phyloP scores from a whole-genome alignment of 2,329 filamentous ascomycete species.

The Pleomassaria siparia region DNA sequence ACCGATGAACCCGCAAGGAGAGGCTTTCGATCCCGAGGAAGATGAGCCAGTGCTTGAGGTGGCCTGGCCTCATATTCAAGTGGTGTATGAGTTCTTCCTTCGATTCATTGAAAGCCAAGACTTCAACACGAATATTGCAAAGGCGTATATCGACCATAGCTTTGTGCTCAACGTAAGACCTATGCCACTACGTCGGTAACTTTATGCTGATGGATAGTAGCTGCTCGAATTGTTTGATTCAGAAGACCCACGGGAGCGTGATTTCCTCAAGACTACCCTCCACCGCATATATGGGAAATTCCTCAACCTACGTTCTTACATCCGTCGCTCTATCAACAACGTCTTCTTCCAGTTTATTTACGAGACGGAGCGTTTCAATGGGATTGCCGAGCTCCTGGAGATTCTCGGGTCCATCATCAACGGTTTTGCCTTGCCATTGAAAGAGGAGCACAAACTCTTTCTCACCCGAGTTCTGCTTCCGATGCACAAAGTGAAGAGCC shows the following conservation, averaged over 20 bases:
- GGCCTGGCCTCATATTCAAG: slow-evolving; percentile 98
- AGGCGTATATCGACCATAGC: slow-evolving; percentile 96
- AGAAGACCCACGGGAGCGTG: slow-evolving; percentile 91
- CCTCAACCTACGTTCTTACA: slow-evolving; percentile 94
- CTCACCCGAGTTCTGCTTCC: slow-evolving; percentile 89
- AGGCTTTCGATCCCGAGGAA: slow-evolving; percentile 97
- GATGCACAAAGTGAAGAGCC: slow-evolving; percentile 95
- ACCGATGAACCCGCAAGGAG: slow-evolving; percentile 95
- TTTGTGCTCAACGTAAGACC: slow-evolving; percentile 77
- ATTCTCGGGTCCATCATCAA: slow-evolving; percentile 99
- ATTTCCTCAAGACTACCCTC: slow-evolving; percentile 96
- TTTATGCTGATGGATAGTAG: slow-evolving; percentile 45
- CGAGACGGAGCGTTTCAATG: slow-evolving; percentile 97
- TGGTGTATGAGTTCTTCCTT: slow-evolving; percentile 99
- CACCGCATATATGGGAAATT: slow-evolving; percentile 99
- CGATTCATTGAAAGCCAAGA: slow-evolving; percentile 99
- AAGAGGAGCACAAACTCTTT: slow-evolving; percentile 99
- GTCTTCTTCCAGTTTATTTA: slow-evolving; percentile 99
- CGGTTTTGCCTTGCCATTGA: slow-evolving; percentile 91
- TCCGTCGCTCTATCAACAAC: slow-evolving; percentile 98
- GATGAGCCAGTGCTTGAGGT: slow-evolving; percentile 98
- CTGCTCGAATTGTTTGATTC: slow-evolving; percentile 98
- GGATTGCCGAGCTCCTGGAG: slow-evolving; percentile 93
- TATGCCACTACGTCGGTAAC: background rate
- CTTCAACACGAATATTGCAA: slow-evolving; percentile 99